A percentile compares a stretch with the other conserved stretches of the same genome.
phyloP scores from a whole-genome alignment of 2,329 filamentous ascomycete species.

The Ambrosiella cleistominuta region DNA sequence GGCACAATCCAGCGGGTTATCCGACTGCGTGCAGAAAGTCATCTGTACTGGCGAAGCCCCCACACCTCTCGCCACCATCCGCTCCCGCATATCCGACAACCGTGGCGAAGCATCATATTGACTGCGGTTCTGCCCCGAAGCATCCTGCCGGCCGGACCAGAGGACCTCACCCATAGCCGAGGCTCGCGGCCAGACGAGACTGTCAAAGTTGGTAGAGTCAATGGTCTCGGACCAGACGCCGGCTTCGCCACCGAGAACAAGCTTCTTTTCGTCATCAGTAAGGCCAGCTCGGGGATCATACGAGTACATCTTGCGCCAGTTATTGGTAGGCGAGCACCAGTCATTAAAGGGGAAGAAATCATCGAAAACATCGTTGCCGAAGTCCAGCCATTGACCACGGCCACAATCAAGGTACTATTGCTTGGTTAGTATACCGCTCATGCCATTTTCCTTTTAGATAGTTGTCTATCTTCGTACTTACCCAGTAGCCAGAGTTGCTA shows the following conservation, averaged over 20 bases:
- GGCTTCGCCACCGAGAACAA: slow-evolving; percentile 66
- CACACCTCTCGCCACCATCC: slow-evolving; percentile 52
- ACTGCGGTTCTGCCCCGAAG: slow-evolving; percentile 47
- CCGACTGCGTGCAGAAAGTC: slow-evolving; percentile 51
- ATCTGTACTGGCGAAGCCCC: slow-evolving; percentile 48
- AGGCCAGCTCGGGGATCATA: slow-evolving; percentile 57
- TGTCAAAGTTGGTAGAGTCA: slow-evolving; percentile 58
- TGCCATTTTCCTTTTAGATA: neutral
- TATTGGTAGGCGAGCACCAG: slow-evolving; percentile 67
- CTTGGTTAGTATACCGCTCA: slow-evolving; percentile 14
- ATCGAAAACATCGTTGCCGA: slow-evolving; percentile 36
- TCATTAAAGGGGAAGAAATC: slow-evolving; percentile 54
- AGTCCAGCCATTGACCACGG: slow-evolving; percentile 62
- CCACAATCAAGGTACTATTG: slow-evolving; percentile 66
- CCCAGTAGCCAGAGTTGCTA: slow-evolving; percentile 64
- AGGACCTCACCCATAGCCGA: slow-evolving; percentile 60
- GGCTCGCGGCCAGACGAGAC: slow-evolving; percentile 60
- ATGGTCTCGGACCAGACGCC: slow-evolving; percentile 70
- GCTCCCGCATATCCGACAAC: slow-evolving; percentile 58
- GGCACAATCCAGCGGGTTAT: slow-evolving; percentile 18
- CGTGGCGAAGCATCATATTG: slow-evolving; percentile 53
- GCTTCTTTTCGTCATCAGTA: slow-evolving; percentile 39
- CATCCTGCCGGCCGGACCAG: slow-evolving; percentile 58
- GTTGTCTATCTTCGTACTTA: slow-evolving; percentile 23
- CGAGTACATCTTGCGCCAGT: slow-evolving; percentile 65